These are phyloP conservation scores for Aegilops bicornis DNA, from an alignment of 176 grass and related monocot genomes.

Conservation along the genomic window DNA sequence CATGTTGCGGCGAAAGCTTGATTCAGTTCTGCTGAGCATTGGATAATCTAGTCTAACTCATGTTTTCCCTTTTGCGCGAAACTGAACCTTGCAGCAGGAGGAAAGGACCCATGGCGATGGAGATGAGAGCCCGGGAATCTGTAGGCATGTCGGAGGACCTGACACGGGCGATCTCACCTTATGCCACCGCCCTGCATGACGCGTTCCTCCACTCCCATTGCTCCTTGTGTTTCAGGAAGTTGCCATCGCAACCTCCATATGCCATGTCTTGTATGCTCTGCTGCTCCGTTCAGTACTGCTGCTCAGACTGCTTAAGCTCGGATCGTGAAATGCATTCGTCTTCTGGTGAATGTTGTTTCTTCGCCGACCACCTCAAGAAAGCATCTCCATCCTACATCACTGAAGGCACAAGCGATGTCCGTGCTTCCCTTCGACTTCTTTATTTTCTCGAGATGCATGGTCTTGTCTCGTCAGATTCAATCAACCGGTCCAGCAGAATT, in stretches of 20 bases:
- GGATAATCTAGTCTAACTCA: not conserved
- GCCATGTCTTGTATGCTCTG: conserved; percentile 44
- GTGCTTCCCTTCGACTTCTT: conserved; percentile 67
- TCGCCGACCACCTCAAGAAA: conserved; percentile 21
- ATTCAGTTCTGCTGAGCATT: not conserved
- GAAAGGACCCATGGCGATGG: conserved; percentile 37
- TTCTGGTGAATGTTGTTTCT: conserved; percentile 70
- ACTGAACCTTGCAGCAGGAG: not conserved
- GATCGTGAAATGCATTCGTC: conserved; percentile 44
- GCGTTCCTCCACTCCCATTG: conserved; percentile 58
- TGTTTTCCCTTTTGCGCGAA: conserved; percentile 4
- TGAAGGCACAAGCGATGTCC: conserved; percentile 46
- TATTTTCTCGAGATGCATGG: conserved; percentile 35
- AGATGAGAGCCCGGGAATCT: conserved; percentile 57
- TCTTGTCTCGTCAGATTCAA: conserved; percentile 24
- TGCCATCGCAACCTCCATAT: conserved; percentile 20
- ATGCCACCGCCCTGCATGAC: conserved; percentile 54
- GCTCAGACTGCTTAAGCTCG: conserved; percentile 40
- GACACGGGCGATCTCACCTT: conserved; percentile 50
- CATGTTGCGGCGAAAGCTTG: not conserved
- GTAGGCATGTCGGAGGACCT: conserved; percentile 62
- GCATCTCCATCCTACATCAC: not conserved
- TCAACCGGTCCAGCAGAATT: conserved; percentile 32
- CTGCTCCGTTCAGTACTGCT: conserved; percentile 60
- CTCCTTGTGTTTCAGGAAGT: conserved; percentile 57